Percentiles rank a stretch among this genome's conserved stretches.
These are phyloP conservation scores for Penicillium nucicola DNA, from an alignment of 495 filamentous ascomycete species.

Conservation along the genomic window DNA sequence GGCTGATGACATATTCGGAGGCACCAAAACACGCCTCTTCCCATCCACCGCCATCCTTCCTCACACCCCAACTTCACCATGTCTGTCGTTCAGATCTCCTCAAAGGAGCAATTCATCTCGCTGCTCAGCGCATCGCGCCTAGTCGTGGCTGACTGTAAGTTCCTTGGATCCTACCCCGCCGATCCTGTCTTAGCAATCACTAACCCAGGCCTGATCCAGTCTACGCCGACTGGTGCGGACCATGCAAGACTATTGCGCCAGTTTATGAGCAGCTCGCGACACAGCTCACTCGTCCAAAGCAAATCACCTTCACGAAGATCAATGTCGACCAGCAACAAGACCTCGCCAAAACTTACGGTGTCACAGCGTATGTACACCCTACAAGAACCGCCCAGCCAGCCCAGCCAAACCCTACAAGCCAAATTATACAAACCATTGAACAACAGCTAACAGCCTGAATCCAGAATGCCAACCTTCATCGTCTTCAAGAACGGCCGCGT, in stretches of 20 bases:
- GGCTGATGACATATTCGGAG: conserved; percentile 37
- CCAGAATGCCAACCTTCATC: conserved; percentile 73
- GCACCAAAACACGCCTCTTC: conserved; percentile 18
- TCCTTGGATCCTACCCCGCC: conserved; percentile 8
- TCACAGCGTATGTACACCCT: conserved; percentile 60
- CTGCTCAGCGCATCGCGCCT: conserved; percentile 65
- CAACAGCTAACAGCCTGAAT: background rate
- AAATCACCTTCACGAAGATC: conserved; percentile 82
- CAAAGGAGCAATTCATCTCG: conserved; percentile 64
- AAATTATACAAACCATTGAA: background rate
- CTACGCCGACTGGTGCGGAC: conserved; percentile 82
- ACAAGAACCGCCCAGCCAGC: background rate
- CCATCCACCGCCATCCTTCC: background rate
- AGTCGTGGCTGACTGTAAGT: conserved; percentile 85
- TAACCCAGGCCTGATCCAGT: conserved; percentile 47
- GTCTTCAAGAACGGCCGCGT: conserved; percentile 74
- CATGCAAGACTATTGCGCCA: conserved; percentile 83
- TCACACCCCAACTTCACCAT: conserved; percentile 16
- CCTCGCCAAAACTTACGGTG: conserved; percentile 64
- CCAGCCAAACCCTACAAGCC: background rate
- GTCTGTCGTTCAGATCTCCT: conserved; percentile 66
- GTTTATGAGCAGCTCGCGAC: conserved; percentile 74
- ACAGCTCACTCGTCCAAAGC: conserved; percentile 66
- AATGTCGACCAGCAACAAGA: conserved; percentile 75
- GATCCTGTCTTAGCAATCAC: conserved; percentile 2